Evolutionary conservation across 345 rosid species (phyloP).

Genomic region (Brassica incana): DNA sequence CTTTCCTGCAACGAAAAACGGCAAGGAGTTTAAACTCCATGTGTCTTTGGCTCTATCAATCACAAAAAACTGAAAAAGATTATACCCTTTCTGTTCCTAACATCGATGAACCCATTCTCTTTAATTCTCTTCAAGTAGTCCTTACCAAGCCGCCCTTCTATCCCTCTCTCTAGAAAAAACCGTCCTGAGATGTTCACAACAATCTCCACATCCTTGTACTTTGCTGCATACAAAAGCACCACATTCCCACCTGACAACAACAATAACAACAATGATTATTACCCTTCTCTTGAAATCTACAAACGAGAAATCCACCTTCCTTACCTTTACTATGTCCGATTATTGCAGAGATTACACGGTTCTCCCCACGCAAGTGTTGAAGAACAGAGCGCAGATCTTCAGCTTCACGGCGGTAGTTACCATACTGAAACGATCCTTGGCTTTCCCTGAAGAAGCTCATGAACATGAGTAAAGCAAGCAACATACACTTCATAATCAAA

Average conservation of each 20-base stretch:
- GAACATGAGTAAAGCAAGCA: conserved; percentile 18
- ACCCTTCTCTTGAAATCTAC: neutral
- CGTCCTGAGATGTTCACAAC: conserved; percentile 78
- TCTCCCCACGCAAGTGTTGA: conserved; percentile 48
- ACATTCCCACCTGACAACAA: conserved; percentile 73
- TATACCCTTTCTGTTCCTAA: conserved; percentile 59
- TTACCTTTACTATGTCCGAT: conserved; percentile 94
- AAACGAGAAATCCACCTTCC: neutral
- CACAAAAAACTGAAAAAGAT: neutral
- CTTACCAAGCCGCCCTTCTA: conserved; percentile 73
- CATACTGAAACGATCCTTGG: conserved; percentile 83
- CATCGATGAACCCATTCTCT: conserved; percentile 67
- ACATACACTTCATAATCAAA: neutral
- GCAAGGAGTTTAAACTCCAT: neutral
- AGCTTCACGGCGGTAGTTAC: conserved; percentile 76
- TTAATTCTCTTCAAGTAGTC: conserved; percentile 60
- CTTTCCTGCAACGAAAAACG: conserved; percentile 47
- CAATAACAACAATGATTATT: neutral
- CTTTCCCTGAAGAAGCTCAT: conserved; percentile 62
- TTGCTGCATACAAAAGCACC: conserved; percentile 80
- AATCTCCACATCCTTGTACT: conserved; percentile 54
- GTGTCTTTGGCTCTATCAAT: neutral
- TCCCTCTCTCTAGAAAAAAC: conserved; percentile 68
- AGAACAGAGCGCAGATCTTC: conserved; percentile 72
- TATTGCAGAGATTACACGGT: conserved; percentile 50